These are phyloP conservation scores for Corylus avellana DNA, from an alignment of 306 rosid genomes.

Conservation along the genomic window DNA sequence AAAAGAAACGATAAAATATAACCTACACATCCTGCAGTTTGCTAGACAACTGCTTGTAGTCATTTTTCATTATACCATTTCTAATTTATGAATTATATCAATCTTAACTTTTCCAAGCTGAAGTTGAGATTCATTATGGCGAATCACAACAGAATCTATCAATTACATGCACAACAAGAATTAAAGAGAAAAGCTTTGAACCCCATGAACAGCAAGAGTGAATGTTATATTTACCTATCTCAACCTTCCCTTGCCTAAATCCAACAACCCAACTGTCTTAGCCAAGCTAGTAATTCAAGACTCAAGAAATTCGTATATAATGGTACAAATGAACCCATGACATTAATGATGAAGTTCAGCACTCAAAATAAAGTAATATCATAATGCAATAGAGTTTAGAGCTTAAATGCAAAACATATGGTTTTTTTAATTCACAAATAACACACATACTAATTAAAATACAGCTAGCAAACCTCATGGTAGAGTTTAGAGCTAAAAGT, in stretches of 20 bases:
- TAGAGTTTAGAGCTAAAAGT: neutral
- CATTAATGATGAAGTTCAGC: neutral
- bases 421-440: neutral
- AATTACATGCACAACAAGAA: neutral
- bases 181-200: neutral
- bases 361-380: neutral
- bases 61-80: no score
- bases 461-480: neutral
- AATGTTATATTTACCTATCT: neutral
- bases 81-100: neutral
- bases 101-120: neutral
- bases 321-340: neutral
- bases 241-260: neutral
- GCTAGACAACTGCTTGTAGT: neutral
- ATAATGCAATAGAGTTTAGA: neutral
- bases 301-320: neutral
- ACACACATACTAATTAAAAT: neutral
- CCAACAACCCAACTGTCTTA: neutral
- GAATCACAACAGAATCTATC: neutral
- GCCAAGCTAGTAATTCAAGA: neutral
- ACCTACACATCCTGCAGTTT: no score
- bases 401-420: neutral
- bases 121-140: neutral
- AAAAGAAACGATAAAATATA: no score
- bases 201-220: neutral